Evolutionary conservation across 192 early-diverging fungal species (phyloP), one percentile per base, ranked within the genome.

Genomic region (Cetraspora pellucida): DNA sequence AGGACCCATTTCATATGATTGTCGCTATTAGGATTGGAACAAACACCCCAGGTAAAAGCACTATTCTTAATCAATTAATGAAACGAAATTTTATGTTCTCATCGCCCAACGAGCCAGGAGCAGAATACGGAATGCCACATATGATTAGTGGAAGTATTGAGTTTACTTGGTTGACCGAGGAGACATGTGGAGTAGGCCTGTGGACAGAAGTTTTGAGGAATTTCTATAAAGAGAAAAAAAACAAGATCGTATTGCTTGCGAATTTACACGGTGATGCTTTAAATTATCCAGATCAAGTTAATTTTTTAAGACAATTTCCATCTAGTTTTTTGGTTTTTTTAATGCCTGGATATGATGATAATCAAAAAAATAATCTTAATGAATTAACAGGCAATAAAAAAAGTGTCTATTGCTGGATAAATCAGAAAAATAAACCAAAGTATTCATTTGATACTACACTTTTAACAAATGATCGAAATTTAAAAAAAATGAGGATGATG

Each of bases 211-310:
- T 75, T 19, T 43, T 75, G 3, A 30, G 61, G 49, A 30, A 37
- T 30, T 75, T 61, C 17, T 75, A 75, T 58, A 52, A 47, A 28
- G 1, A 46, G n/a, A 58, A 58, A 25, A 37, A 19, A 61, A 75
- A 58, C 10, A 13, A 59, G 7, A 75, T 75, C 21, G 58, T 61
- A 27, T 63, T 75, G 30, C 58, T 75, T 31, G 73, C 73, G 27
- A 75, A 75, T 75, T 75, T 75, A 63, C 73, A 75, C 45, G 73
- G 73, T 23, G 57, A 75, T 58, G 73, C 73, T 16, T 59, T 75
- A 49, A 37, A 75, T 50, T 59, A 75, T 75, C 58, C 57, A 43
- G 73, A 75, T 13, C 58, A 63, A 57, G 45, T 75, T 75, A 19
- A 61, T 10, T 75, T 28, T 46, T 30, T 75, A 63, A 58, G 2